Evolutionary conservation across 768 basidiomycete species (phyloP).

Genomic region (Hygrophorus pudorinus): DNA sequence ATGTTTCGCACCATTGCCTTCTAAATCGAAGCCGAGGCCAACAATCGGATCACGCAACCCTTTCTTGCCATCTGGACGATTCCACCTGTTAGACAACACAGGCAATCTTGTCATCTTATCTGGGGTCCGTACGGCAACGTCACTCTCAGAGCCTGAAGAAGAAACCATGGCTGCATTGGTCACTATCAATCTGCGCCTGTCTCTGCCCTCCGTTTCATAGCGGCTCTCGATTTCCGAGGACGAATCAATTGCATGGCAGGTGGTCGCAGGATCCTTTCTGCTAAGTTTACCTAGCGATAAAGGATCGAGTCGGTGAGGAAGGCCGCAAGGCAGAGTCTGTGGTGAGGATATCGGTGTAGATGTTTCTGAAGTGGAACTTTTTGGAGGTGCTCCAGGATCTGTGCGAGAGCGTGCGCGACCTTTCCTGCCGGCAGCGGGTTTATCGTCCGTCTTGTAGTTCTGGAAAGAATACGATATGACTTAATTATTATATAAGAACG

Average conservation of each 20-base stretch:
- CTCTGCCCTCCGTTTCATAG: conserved; percentile 27
- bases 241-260: no score
- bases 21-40: conserved; percentile 9
- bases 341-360: no score
- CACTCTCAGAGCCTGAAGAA: conserved; percentile 32
- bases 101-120: conserved; percentile 3
- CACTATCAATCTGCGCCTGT: conserved; percentile 33
- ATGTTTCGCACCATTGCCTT: not conserved
- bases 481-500: not conserved
- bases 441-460: conserved; percentile 6
- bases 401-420: conserved; percentile 22
- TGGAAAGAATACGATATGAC: conserved; percentile 2
- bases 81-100: conserved; percentile 2
- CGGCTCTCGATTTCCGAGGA: conserved; percentile 34
- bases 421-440: not conserved
- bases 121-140: conserved; percentile 15
- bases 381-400: conserved; percentile 20
- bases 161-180: conserved; percentile 31
- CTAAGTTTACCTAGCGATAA: no score
- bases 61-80: not conserved
- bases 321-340: no score
- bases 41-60: not conserved
- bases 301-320: no score
- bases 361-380: not conserved
- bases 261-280: no score